phyloP scores from a whole-genome alignment of 2,329 filamentous ascomycete genomes.

The Domatiomyces globalis region DNA sequence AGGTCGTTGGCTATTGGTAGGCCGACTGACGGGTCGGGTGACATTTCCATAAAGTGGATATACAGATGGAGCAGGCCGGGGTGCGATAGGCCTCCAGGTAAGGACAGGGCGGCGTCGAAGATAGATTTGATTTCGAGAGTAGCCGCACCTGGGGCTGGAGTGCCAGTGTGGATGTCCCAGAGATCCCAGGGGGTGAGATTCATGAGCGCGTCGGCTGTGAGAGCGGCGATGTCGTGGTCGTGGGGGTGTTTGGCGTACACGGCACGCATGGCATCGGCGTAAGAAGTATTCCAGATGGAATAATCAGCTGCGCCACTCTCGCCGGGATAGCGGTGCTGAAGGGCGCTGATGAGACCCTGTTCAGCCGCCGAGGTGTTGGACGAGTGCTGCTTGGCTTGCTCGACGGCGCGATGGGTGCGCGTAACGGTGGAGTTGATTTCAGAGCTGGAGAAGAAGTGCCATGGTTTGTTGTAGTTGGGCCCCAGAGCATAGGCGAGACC shows the following conservation, averaged over 20 bases:
- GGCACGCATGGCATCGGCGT: constrained; percentile 46
- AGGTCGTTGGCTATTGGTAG: constrained; percentile 47
- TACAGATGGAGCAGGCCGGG: constrained; percentile 62
- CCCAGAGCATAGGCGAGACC: constrained; percentile 49
- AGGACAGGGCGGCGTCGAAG: constrained; percentile 44
- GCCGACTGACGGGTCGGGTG: constrained; percentile 47
- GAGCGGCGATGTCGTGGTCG: constrained; percentile 48
- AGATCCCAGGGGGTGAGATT: constrained; percentile 52
- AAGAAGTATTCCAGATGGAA: constrained; percentile 42
- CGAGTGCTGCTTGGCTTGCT: constrained; percentile 29
- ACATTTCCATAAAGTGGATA: constrained; percentile 70
- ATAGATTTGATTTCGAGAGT: constrained; percentile 46
- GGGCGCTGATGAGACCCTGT: constrained; percentile 47
- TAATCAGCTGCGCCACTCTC: constrained; percentile 36
- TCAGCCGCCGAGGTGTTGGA: constrained; percentile 37
- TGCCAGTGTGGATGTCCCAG: constrained; percentile 47
- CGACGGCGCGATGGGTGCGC: constrained; percentile 10
- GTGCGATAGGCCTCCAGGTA: constrained; percentile 40
- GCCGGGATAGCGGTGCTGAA: constrained; percentile 48
- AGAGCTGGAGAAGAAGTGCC: constrained; percentile 52
- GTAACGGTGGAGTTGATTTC: constrained; percentile 35
- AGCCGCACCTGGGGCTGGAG: constrained; percentile 40
- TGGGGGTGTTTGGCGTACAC: constrained; percentile 40
- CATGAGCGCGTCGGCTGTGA: constrained; percentile 53
- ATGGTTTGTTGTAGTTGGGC: constrained; percentile 69